Evolutionary conservation across 306 rosid genomes (phyloP).

Genomic region (Corylus heterophylla): DNA sequence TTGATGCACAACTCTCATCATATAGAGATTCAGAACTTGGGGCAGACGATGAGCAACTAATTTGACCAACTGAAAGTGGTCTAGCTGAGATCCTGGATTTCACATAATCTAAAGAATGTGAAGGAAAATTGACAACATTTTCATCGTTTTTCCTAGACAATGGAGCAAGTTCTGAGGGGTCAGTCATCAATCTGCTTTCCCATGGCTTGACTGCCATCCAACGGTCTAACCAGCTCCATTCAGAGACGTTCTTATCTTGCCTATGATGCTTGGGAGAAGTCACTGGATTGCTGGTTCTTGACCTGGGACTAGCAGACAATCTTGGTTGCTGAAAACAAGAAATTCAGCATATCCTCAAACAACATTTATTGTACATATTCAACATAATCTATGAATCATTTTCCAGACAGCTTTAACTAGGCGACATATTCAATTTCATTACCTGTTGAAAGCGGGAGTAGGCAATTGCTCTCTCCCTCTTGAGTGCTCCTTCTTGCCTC

Average conservation of each 20-base stretch:
- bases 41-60: constrained; percentile 56
- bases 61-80: constrained; percentile 41
- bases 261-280: constrained; percentile 44
- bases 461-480: constrained; percentile 73
- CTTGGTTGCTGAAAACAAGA: constrained; percentile 54
- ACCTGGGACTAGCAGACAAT: constrained; percentile 54
- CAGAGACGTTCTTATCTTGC: constrained; percentile 38
- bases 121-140: constrained; percentile 22
- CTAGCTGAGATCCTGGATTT: constrained; percentile 55
- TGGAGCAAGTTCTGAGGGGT: constrained; percentile 46
- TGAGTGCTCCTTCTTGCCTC: constrained; percentile 67
- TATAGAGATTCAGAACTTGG: constrained; percentile 58
- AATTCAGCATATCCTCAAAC: background rate
- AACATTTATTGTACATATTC: background rate
- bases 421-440: constrained; percentile 13
- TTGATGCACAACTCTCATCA: constrained; percentile 55
- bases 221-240: constrained; percentile 60
- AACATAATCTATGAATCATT: background rate
- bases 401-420: background rate
- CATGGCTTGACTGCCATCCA: constrained; percentile 84
- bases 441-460: constrained; percentile 67
- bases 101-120: constrained; percentile 40
- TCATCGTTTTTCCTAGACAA: constrained; percentile 48
- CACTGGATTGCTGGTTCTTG: constrained; percentile 39
- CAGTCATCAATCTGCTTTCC: constrained; percentile 53